Conservation (phyloP, 768 basidiomycete genomes). For the Hemileccinum impolitum region DNA sequence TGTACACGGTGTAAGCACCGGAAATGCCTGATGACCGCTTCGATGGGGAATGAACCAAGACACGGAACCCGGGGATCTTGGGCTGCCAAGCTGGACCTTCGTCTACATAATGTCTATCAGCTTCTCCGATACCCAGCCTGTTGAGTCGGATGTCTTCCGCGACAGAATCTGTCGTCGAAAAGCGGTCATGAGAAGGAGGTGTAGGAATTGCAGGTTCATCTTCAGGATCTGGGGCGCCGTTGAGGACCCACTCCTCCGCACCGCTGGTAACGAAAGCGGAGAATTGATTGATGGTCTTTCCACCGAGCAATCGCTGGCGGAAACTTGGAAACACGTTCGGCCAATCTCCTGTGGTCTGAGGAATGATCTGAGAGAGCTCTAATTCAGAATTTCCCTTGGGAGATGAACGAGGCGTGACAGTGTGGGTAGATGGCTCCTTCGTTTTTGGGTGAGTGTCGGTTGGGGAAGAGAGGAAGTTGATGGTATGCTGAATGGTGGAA, state of each 20-base stretch:
- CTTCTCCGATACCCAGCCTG: slow-evolving; percentile 47
- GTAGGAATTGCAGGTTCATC: slow-evolving; percentile 25
- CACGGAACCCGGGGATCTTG: slow-evolving; percentile 67
- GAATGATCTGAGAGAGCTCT: slow-evolving; percentile 44
- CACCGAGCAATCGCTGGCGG: slow-evolving; percentile 66
- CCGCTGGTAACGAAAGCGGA: slow-evolving; percentile 84
- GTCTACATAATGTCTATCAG: slow-evolving; percentile 70
- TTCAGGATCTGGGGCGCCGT: slow-evolving; percentile 43
- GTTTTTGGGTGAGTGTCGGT: slow-evolving; percentile 22
- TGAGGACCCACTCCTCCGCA: slow-evolving; percentile 79
- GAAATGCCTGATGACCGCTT: slow-evolving; percentile 65
- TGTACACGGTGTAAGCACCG: slow-evolving; percentile 73
- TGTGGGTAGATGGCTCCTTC: slow-evolving; percentile 39
- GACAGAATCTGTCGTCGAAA: slow-evolving; percentile 32
- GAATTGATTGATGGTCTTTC: slow-evolving; percentile 80
- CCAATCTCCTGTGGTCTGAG: slow-evolving; percentile 73
- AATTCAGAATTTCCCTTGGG: slow-evolving; percentile 22
- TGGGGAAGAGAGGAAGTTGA: slow-evolving; percentile 55
- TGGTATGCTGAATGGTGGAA: slow-evolving; percentile 51
- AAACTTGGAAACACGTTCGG: slow-evolving; percentile 59
- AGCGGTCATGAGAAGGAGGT: slow-evolving; percentile 25
- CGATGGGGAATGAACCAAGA: slow-evolving; percentile 79
- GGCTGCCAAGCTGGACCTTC: slow-evolving; percentile 69
- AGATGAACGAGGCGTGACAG: slow-evolving; percentile 49
- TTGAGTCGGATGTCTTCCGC: slow-evolving; percentile 41